These are phyloP conservation scores for Colletotrichum liriopes DNA, from an alignment of 2,329 filamentous ascomycete species.

Conservation along the genomic window DNA sequence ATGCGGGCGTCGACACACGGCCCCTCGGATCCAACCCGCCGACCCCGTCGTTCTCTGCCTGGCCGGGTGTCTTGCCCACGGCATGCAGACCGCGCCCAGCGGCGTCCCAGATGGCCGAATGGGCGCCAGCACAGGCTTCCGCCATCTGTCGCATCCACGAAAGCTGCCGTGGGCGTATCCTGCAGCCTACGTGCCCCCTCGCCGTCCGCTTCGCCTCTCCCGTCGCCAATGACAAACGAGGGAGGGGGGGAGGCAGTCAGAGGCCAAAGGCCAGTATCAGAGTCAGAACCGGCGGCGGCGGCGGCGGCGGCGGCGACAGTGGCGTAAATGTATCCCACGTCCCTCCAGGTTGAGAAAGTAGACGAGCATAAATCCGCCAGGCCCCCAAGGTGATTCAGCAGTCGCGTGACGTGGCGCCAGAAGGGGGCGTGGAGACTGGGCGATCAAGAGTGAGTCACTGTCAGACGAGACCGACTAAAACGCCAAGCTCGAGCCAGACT, in stretches of 20 bases:
- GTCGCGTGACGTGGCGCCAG: slow-evolving; percentile 4
- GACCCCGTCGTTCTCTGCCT: neutral
- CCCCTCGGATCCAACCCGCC: neutral
- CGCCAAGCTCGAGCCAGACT: neutral
- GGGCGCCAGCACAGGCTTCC: neutral
- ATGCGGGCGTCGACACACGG: neutral
- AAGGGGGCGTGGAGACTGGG: neutral
- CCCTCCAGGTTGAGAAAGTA: neutral
- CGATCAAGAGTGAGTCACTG: neutral
- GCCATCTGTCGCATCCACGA: neutral
- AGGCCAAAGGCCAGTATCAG: neutral
- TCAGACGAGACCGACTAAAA: neutral
- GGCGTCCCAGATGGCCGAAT: neutral
- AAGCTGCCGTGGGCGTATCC: neutral
- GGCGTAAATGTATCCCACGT: neutral
- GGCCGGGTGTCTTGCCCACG: neutral
- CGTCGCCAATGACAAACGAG: neutral
- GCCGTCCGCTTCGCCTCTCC: neutral
- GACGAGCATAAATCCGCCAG: too few species aligned
- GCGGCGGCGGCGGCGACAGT: neutral
- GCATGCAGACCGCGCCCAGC: neutral
- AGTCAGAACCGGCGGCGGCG: neutral
- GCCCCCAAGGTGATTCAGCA: neutral
- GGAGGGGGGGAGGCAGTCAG: neutral
- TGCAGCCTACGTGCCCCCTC: neutral